Percentiles rank a stretch among this genome's conserved stretches.
Conservation (phyloP, 2,329 filamentous ascomycete genomes). For the Ceratocystiopsis minuta region DNA sequence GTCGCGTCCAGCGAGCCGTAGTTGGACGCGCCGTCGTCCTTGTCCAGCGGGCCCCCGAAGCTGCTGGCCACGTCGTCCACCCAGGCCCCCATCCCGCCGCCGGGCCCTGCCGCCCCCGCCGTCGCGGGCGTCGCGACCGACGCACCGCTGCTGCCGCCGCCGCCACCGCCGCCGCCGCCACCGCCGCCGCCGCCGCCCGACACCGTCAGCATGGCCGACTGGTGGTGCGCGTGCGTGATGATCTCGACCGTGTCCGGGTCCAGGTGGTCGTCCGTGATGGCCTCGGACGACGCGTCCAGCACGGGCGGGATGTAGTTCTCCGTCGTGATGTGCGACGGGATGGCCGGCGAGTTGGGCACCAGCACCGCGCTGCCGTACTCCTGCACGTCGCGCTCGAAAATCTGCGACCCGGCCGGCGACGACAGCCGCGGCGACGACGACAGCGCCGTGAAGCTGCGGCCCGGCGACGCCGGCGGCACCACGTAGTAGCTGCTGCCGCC, state of each 20-base stretch:
- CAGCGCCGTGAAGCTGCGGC: conserved; percentile 29
- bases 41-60: conserved; percentile 26
- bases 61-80: conserved; percentile 36
- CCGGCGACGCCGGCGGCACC: conserved; percentile 46
- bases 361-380: conserved; percentile 28
- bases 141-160: conserved; percentile 12
- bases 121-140: conserved; percentile 10
- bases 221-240: conserved; percentile 69
- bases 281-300: conserved; percentile 75
- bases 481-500: conserved; percentile 14
- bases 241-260: conserved; percentile 87
- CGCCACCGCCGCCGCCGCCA: conserved; percentile 19
- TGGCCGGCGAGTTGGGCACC: conserved; percentile 63
- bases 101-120: conserved; percentile 19
- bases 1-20: conserved; percentile 61
- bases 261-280: conserved; percentile 72
- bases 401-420: conserved; percentile 62
- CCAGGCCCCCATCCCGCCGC: conserved; percentile 25
- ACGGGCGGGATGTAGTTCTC: conserved; percentile 89
- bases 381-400: conserved; percentile 92
- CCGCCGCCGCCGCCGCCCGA: conserved; percentile 17
- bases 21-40: conserved; percentile 45
- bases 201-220: conserved; percentile 45
- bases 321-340: conserved; percentile 81
- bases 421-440: conserved; percentile 57